A percentile compares a stretch with the other conserved stretches of the same genome.
phyloP scores from a whole-genome alignment of 306 rosid genomes.

The Begonia loranthoides region DNA sequence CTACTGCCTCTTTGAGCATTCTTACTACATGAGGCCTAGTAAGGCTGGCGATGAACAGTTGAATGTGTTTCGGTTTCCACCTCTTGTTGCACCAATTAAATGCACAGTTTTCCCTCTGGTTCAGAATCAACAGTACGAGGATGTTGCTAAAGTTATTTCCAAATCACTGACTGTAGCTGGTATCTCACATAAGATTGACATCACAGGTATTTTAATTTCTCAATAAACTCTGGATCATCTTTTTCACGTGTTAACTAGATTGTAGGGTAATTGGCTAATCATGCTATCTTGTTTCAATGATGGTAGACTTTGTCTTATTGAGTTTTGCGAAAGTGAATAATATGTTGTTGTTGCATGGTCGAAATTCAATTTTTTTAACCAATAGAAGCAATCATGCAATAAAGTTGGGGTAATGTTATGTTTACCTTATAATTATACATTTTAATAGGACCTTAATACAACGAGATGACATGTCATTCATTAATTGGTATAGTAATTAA shows the following conservation, averaged over 20 bases:
- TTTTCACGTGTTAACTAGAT: neutral
- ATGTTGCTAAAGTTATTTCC: conserved; percentile 66
- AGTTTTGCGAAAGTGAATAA: too few relatives aligned
- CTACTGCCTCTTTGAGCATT: conserved; percentile 82
- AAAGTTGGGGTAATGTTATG: too few relatives aligned
- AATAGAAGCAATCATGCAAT: too few relatives aligned
- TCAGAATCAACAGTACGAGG: conserved; percentile 72
- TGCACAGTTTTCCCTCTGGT: conserved; percentile 96
- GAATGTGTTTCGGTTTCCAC: conserved; percentile 72
- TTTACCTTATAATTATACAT: too few relatives aligned
- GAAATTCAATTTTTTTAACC: too few relatives aligned
- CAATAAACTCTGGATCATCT: neutral
- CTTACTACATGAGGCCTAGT: conserved; percentile 73
- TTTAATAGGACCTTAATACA: too few relatives aligned
- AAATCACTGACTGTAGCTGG: conserved; percentile 68
- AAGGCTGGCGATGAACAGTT: conserved; percentile 75
- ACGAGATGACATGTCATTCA: too few relatives aligned
- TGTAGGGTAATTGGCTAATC: neutral
- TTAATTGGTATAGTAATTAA: too few relatives aligned
- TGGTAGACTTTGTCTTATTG: neutral
- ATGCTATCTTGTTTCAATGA: neutral
- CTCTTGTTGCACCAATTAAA: conserved; percentile 89
- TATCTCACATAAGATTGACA: conserved; percentile 71
- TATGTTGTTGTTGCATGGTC: too few relatives aligned
- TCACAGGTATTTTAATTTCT: conserved; percentile 41